phyloP scores from a whole-genome alignment of 2,329 filamentous ascomycete species.

The Penicillium sp. region DNA sequence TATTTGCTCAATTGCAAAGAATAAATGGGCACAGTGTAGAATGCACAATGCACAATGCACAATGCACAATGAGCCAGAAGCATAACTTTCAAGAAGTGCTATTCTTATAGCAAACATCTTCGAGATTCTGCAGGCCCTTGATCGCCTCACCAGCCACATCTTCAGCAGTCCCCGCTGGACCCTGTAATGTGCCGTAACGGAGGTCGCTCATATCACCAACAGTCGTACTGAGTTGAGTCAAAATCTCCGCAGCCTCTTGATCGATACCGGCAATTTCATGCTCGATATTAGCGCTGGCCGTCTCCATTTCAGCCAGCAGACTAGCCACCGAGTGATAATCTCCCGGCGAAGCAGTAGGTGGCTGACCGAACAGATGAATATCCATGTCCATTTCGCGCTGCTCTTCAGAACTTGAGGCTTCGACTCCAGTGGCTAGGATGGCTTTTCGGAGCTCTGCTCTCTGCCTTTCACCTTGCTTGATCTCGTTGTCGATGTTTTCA shows the following conservation, averaged over 20 bases:
- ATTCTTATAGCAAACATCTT: slow-evolving; percentile 57
- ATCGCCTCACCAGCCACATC: slow-evolving; percentile 65
- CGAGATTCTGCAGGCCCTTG: slow-evolving; percentile 62
- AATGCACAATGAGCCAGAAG: background rate
- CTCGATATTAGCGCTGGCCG: slow-evolving; percentile 64
- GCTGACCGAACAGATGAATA: slow-evolving; percentile 59
- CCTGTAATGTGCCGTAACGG: slow-evolving; percentile 69
- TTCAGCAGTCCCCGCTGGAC: slow-evolving; percentile 52
- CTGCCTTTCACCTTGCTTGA: slow-evolving; percentile 36
- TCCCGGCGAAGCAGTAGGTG: slow-evolving; percentile 36
- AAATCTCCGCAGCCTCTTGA: slow-evolving; percentile 59
- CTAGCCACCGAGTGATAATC: slow-evolving; percentile 60
- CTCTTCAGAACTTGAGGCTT: slow-evolving; percentile 33
- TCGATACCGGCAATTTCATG: slow-evolving; percentile 65
- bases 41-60: background rate
- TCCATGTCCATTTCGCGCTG: slow-evolving; percentile 47
- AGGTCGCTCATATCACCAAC: slow-evolving; percentile 77
- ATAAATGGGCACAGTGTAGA: background rate
- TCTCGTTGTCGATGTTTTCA: slow-evolving; percentile 47
- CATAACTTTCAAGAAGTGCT: slow-evolving; percentile 12
- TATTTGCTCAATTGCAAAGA: background rate
- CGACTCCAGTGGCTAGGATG: slow-evolving; percentile 31
- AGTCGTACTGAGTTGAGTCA: slow-evolving; percentile 61
- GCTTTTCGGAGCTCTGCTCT: slow-evolving; percentile 40
- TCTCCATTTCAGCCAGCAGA: slow-evolving; percentile 67